Evolutionary conservation across 2,329 filamentous ascomycete genomes (phyloP).

Genomic region (Sphaceloma murrayae): DNA sequence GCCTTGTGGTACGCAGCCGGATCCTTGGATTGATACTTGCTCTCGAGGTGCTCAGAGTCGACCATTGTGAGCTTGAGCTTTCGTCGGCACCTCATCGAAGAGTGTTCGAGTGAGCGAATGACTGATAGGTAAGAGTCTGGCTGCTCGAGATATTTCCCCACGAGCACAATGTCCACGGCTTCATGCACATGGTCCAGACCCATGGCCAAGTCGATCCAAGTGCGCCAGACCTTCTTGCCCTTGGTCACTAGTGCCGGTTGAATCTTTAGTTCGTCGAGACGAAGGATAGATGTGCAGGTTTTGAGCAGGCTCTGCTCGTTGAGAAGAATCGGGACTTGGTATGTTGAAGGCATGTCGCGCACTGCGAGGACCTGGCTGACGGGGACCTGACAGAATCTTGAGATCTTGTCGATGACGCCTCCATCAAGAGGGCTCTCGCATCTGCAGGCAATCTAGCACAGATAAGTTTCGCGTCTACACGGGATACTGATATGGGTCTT

Average conservation of each 20-base stretch:
- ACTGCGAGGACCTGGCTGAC: slow-evolving; percentile 77
- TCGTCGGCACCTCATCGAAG: slow-evolving; percentile 72
- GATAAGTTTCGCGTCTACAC: slow-evolving; percentile 8
- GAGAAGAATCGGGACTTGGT: slow-evolving; percentile 90
- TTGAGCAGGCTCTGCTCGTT: slow-evolving; percentile 67
- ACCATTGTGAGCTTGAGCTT: slow-evolving; percentile 77
- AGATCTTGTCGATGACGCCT: slow-evolving; percentile 74
- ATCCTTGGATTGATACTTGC: slow-evolving; percentile 48
- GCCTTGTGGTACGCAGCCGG: slow-evolving; percentile 65
- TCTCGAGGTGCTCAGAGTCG: slow-evolving; percentile 75
- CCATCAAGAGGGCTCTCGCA: slow-evolving; percentile 69
- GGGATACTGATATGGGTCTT: slow-evolving; percentile 17
- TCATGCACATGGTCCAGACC: slow-evolving; percentile 58
- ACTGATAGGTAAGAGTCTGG: slow-evolving; percentile 81
- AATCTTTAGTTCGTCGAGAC: slow-evolving; percentile 46
- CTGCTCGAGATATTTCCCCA: slow-evolving; percentile 82
- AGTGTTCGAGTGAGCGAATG: slow-evolving; percentile 80
- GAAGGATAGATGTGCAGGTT: slow-evolving; percentile 56
- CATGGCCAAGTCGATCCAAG: slow-evolving; percentile 65
- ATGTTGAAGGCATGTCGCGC: slow-evolving; percentile 78
- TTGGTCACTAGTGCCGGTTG: slow-evolving; percentile 47
- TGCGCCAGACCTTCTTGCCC: slow-evolving; percentile 62
- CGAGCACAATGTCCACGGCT: slow-evolving; percentile 69
- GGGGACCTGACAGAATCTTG: slow-evolving; percentile 80
- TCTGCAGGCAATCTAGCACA: slow-evolving; percentile 73